Percentiles rank a stretch among this genome's conserved stretches.
phyloP scores from a whole-genome alignment of 2,329 filamentous ascomycete species.

The Cryphonectria nitschkei region DNA sequence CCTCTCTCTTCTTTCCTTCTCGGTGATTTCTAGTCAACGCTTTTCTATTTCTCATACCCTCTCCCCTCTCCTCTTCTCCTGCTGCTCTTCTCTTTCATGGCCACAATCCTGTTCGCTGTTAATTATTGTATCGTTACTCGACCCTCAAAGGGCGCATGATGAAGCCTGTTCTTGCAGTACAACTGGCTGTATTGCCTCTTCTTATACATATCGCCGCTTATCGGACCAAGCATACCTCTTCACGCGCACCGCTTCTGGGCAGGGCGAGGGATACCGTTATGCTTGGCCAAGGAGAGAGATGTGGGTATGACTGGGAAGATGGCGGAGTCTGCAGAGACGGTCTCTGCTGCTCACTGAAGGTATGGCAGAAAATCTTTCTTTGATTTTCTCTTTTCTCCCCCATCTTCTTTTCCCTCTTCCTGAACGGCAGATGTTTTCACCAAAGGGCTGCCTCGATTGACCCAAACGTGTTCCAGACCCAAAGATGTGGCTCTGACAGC shows the following conservation, averaged over 20 bases:
- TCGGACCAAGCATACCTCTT: not conserved
- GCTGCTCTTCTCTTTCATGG: not conserved
- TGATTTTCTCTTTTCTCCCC: no score
- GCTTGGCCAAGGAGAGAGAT: not conserved
- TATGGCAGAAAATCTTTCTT: not conserved
- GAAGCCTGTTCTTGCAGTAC: not conserved
- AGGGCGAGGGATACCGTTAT: not conserved
- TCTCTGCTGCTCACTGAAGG: conserved; percentile 16
- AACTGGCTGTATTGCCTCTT: not conserved
- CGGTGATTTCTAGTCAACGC: not conserved
- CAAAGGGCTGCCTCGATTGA: not conserved
- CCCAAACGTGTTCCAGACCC: not conserved
- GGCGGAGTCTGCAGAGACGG: not conserved
- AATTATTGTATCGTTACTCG: not conserved
- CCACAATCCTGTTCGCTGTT: not conserved
- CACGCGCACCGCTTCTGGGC: no score
- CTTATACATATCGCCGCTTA: not conserved
- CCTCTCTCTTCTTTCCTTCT: not conserved
- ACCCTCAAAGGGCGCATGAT: not conserved
- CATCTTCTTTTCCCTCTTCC: no score
- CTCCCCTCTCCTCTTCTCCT: no score
- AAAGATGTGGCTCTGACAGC: conserved; percentile 12
- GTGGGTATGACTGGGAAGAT: not conserved
- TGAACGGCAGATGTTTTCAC: not conserved
- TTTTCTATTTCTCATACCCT: not conserved